Evolutionary conservation across 805 yeast species (phyloP).

Genomic region (Nakazawaea pomicola): DNA sequence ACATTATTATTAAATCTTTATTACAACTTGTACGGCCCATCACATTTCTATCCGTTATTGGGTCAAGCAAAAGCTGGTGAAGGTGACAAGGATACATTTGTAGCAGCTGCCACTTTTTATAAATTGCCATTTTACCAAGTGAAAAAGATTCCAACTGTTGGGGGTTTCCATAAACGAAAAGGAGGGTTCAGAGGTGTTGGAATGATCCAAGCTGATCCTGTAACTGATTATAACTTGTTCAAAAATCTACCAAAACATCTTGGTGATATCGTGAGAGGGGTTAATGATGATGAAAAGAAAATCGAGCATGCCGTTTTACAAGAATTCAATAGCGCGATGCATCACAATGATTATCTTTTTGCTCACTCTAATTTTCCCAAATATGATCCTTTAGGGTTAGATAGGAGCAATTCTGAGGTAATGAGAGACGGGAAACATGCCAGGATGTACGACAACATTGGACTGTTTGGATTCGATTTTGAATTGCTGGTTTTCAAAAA

Average conservation of each 20-base stretch:
- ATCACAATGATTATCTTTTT: slow-evolving; percentile 16
- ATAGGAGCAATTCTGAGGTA: neutral
- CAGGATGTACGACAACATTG: slow-evolving; percentile 4
- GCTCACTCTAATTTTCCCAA: slow-evolving; percentile 46
- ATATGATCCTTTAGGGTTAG: slow-evolving; percentile 33
- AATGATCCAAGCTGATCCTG: slow-evolving; percentile 53
- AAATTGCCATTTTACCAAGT: slow-evolving; percentile 44
- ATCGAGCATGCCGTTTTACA: no score
- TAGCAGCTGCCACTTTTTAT: slow-evolving; percentile 46
- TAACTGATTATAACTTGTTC: slow-evolving; percentile 28
- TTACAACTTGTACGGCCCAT: slow-evolving; percentile 49
- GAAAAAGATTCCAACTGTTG: slow-evolving; percentile 40
- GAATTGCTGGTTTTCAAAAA: neutral
- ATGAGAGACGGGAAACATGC: neutral
- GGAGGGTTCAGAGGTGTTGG: slow-evolving; percentile 43
- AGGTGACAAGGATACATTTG: slow-evolving; percentile 57
- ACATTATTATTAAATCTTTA: slow-evolving; percentile 45
- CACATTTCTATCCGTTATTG: slow-evolving; percentile 40
- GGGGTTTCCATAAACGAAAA: slow-evolving; percentile 36
- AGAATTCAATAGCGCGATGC: neutral
- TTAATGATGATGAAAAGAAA: no score
- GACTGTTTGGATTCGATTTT: neutral
- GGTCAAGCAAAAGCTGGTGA: slow-evolving; percentile 47
- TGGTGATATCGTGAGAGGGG: neutral
- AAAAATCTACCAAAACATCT: slow-evolving; percentile 11